Percentiles rank a stretch among this genome's conserved stretches.
phyloP scores from a whole-genome alignment of 352 stramenopile genomes.

The Phytophthora podocarpi region DNA sequence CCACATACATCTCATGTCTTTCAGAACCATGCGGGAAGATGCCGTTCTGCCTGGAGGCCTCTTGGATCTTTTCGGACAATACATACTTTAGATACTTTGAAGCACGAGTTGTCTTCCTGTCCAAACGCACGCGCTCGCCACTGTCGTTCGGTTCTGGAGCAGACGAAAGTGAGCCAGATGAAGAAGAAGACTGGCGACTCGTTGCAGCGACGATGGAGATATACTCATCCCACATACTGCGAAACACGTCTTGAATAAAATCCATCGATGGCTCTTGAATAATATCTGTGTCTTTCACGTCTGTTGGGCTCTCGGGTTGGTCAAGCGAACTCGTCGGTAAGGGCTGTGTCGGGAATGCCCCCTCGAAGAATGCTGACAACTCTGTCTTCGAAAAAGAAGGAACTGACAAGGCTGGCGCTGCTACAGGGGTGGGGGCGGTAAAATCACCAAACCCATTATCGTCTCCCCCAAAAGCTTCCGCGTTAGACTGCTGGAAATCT shows the following conservation, averaged over 20 bases:
- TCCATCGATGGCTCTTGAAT: constrained; percentile 18
- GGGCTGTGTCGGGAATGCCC: constrained; percentile 37
- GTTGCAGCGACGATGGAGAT: constrained; percentile 24
- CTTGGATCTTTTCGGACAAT: constrained; percentile 74
- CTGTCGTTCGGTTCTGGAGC: constrained; percentile 9
- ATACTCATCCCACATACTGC: constrained; percentile 35
- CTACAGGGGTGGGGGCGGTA: neutral
- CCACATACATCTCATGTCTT: constrained; percentile 57
- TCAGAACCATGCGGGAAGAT: constrained; percentile 76
- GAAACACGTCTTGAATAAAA: constrained; percentile 29
- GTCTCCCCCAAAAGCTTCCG: constrained; percentile 10
- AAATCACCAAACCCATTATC: constrained; percentile 46
- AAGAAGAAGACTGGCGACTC: constrained; percentile 9
- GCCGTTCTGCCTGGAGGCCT: constrained; percentile 66
- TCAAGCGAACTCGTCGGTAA: constrained; percentile 2
- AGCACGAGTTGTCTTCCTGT: constrained; percentile 22
- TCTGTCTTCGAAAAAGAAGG: constrained; percentile 35
- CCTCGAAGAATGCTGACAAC: constrained; percentile 40
- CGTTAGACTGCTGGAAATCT: constrained; percentile 30
- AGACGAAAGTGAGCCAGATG: constrained; percentile 16
- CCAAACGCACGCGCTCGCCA: constrained; percentile 14
- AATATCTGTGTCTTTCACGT: constrained; percentile 4
- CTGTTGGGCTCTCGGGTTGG: constrained; percentile 8
- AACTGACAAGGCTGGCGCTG: neutral
- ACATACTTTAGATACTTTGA: constrained; percentile 81